Evolutionary conservation across 2,329 filamentous ascomycete genomes (phyloP), one percentile per base, ranked within the genome.

Genomic region (Cladophialophora bantiana): DNA sequence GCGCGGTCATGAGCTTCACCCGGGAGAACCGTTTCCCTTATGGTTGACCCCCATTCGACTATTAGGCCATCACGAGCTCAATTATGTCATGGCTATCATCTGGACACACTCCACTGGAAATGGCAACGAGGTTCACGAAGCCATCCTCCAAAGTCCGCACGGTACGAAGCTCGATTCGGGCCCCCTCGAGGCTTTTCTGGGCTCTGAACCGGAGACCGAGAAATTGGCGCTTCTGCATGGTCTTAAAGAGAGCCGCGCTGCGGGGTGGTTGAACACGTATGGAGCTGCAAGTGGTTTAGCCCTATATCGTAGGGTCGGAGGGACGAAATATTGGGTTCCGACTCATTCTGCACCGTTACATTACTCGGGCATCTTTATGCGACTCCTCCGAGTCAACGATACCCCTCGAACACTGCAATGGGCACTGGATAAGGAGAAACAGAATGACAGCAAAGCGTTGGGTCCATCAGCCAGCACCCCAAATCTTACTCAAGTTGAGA

Each of bases 181-280:
- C 7, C 53, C 53, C 7, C 53, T 56, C 9, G 9, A 56, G 31
- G 53, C 53, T 7, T 56, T 56, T 20, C 53, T 56, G 18, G 32
- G 3, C 53, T 32, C 53, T 7, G 18, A 31, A 20, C 53, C 53
- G 9, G 7, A 7, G 12, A 56, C 53, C 18, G 20, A 56, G 5
- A 56, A 56, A 35, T 36, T 56, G 53, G 53, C 53, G 26, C 53
- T 56, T 20, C 31, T 56, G 18, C 53, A 56, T 35, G 53, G 53
- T 7, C 53, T 56, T 7, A 56, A 56, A 31, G 53, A 56, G 31
- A 15, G 20, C 34, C 53, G 53, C 9, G 53, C 53, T 7, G 18
- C 12, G 31, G 53, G 53, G 2, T 32, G 26, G 10, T 32, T 56
- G 53, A 56, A 56, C 53, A 56, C 53, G 12, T 56, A 56, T 31